Conservation (phyloP, 257 asterid genomes). For the Leonotis leonurus region DNA sequence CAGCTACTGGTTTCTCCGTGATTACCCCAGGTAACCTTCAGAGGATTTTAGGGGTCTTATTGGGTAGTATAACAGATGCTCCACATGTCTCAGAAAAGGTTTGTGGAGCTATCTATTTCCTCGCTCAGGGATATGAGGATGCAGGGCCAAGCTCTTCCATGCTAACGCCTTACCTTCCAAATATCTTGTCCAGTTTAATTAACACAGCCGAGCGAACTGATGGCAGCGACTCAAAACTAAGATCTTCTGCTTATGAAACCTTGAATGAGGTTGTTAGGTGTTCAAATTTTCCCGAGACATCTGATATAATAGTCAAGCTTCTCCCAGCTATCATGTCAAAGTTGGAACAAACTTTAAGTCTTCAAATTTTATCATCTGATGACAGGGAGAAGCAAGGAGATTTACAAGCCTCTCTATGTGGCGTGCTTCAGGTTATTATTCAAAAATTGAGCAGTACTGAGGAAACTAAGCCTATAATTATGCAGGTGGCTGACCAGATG, state of each 20-base stretch:
- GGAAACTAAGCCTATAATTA: conserved; percentile 45
- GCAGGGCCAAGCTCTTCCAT: conserved; percentile 53
- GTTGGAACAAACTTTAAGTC: conserved; percentile 52
- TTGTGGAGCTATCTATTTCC: conserved; percentile 77
- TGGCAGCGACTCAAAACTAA: conserved; percentile 54
- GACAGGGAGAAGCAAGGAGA: conserved; percentile 85
- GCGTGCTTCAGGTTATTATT: conserved; percentile 76
- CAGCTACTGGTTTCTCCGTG: conserved; percentile 59
- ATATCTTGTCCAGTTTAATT: conserved; percentile 48
- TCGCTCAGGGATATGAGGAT: conserved; percentile 84
- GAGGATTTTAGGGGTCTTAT: conserved; percentile 44
- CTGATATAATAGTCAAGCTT: conserved; percentile 54
- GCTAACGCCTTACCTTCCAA: conserved; percentile 64
- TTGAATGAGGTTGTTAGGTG: conserved; percentile 73
- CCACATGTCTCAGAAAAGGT: conserved; percentile 80
- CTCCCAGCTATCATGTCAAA: conserved; percentile 68
- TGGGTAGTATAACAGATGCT: conserved; percentile 58
- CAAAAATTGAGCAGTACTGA: conserved; percentile 65
- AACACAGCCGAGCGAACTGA: conserved; percentile 65
- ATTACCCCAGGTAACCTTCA: conserved; percentile 58
- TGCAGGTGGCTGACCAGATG: conserved; percentile 71
- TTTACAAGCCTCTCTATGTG: conserved; percentile 80
- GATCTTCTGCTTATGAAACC: conserved; percentile 69
- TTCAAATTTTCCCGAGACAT: conserved; percentile 55
- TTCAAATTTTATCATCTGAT: conserved; percentile 56